Base-by-base conservation (phyloP, 306 rosid genomes). In the Phaseolus lunatus region DNA sequence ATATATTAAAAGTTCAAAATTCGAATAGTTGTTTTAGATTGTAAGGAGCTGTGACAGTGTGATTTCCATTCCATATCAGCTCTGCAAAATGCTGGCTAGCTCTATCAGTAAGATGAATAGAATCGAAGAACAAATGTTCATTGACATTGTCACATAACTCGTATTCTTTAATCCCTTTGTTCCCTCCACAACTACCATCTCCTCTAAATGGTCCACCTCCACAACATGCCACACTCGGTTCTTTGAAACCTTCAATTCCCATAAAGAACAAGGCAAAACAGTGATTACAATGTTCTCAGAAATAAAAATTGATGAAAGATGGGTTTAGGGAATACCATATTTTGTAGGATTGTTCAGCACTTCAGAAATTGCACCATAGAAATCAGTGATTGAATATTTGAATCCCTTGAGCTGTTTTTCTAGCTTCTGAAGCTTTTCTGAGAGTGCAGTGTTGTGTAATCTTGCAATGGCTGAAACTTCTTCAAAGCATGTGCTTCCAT, bases 341-440 rank as follows among this genome's bases (percentile, higher is more conserved):
- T 67, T 84, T 22, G 83, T 48, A 77, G 96, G 90, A 50, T 73
- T 1, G 0, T 59, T 26, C 1, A 73, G n/a, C 45, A 83, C 76
- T 57, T 76, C 56, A 13, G 37, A 10, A 0, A 31, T 3, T 64
- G 59, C 13, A 69, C 5, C 29, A 16, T 77, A 72, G 2, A 62
- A 48, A 76, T 89, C 79, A 2, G 24, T 39, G 5, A 71, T 4
- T 6, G 92, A 85, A 68, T 84, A 87, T 58, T 80, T 85, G 79
- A 90, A 84, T 49, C 88, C 87, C 48, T 23, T 2, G 43, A 84
- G 90, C 35, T 78, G 39, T 41, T 43, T 61, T 33, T 83, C 43
- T 39, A 87, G 79, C 67, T 71, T 49, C 4, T 19, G 41, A 0
- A 87, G 76, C 74, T 10, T 67, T 59, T 54, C 5, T 35, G 78